phyloP scores from a whole-genome alignment of 2,329 filamentous ascomycete species.

The Trichophyton equinum region DNA sequence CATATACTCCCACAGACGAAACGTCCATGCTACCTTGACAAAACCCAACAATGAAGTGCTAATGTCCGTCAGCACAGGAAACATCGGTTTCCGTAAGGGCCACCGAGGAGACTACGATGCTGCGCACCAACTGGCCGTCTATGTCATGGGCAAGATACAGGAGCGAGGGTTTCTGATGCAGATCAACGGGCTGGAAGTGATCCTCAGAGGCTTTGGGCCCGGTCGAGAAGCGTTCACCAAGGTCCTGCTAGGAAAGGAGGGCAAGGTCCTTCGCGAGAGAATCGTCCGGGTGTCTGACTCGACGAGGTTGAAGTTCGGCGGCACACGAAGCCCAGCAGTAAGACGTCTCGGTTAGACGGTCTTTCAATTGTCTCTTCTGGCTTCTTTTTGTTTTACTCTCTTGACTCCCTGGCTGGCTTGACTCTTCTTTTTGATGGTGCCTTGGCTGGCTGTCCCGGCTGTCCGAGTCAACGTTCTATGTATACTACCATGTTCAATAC shows the following conservation, averaged over 20 bases:
- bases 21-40: constrained; percentile 84
- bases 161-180: constrained; percentile 65
- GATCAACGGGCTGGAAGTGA: constrained; percentile 65
- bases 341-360: constrained; percentile 58
- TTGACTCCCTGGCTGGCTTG: background rate
- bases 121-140: constrained; percentile 76
- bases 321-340: constrained; percentile 69
- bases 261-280: constrained; percentile 58
- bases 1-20: constrained; percentile 79
- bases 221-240: constrained; percentile 85
- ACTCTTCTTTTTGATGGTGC: background rate
- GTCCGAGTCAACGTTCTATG: background rate
- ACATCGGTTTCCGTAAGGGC: constrained; percentile 81
- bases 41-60: constrained; percentile 68
- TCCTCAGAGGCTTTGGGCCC: constrained; percentile 71
- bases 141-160: constrained; percentile 71
- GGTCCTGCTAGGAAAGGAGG: constrained; percentile 76
- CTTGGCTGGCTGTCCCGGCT: background rate
- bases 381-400: background rate
- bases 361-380: constrained; percentile 5
- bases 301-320: constrained; percentile 90
- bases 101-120: constrained; percentile 76
- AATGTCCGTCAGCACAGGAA: constrained; percentile 67
- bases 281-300: constrained; percentile 72
- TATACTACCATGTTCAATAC: background rate